Evolutionary conservation across 495 filamentous ascomycete species (phyloP).

Genomic region (Penicillium soppii): DNA sequence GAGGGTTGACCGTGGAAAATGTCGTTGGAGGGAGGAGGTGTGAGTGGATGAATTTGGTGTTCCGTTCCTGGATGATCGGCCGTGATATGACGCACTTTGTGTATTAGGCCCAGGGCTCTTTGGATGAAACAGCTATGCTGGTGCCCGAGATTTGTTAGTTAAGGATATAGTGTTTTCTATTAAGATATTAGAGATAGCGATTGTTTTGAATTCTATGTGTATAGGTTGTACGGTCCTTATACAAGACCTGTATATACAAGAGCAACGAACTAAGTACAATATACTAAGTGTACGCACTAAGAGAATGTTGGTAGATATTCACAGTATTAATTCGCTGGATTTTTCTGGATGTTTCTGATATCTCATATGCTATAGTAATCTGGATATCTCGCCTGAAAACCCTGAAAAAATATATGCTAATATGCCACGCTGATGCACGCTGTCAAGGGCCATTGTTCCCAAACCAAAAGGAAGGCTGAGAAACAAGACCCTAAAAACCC

Average conservation of each 20-base stretch:
- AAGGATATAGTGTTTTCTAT: not conserved
- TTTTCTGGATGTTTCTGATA: not conserved
- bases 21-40: slow-evolving; percentile 13
- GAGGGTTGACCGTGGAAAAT: slow-evolving; percentile 12
- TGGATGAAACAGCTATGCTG: slow-evolving; percentile 17
- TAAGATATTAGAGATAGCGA: too few relatives aligned
- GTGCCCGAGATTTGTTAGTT: too few relatives aligned
- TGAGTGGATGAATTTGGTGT: slow-evolving; percentile 11
- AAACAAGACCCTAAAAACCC: too few relatives aligned
- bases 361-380: too few relatives aligned
- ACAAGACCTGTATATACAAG: too few relatives aligned
- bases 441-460: not conserved
- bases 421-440: not conserved
- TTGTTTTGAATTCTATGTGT: not conserved
- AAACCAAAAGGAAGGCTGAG: not conserved
- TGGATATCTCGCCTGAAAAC: too few relatives aligned
- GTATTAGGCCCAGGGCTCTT: not conserved
- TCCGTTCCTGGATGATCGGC: slow-evolving; percentile 13
- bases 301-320: too few relatives aligned
- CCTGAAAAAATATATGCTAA: not conserved
- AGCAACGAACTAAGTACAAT: too few relatives aligned
- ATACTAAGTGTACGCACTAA: too few relatives aligned
- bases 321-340: too few relatives aligned
- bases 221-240: too few relatives aligned
- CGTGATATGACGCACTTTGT: slow-evolving; percentile 25